A percentile compares a stretch with the other conserved stretches of the same genome.
phyloP scores from a whole-genome alignment of 768 basidiomycete species.

The Porphyrellus cyaneotinctus region DNA sequence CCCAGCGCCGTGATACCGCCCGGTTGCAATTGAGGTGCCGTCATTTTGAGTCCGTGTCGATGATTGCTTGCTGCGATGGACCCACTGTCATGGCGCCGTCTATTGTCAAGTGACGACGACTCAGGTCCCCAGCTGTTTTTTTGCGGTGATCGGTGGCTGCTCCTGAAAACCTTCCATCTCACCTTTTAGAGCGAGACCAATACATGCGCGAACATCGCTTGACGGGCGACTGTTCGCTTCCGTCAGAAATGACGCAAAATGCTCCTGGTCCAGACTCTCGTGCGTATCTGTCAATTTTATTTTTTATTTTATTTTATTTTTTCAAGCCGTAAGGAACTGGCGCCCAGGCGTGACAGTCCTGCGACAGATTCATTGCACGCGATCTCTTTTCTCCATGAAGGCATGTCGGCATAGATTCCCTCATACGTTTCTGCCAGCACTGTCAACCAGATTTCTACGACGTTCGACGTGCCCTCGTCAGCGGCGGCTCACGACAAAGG shows the following conservation, averaged over 20 bases:
- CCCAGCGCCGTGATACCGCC: not conserved
- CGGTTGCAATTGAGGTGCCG: not conserved
- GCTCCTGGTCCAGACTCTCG: not conserved
- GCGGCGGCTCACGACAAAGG: not conserved
- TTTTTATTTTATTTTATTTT: not conserved
- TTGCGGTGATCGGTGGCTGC: not conserved
- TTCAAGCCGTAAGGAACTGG: not conserved
- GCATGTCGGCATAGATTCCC: slow-evolving; percentile 11
- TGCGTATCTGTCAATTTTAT: not conserved
- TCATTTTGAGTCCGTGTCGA: slow-evolving; percentile 3
- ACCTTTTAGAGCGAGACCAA: slow-evolving; percentile 2
- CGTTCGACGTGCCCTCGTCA: not conserved
- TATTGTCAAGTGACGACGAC: not conserved
- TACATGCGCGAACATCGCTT: slow-evolving; percentile 1
- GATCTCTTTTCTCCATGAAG: slow-evolving; percentile 7
- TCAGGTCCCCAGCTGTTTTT: slow-evolving; percentile 1
- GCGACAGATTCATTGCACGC: slow-evolving; percentile 3
- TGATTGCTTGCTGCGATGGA: slow-evolving; percentile 6
- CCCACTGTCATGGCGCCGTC: slow-evolving; percentile 3
- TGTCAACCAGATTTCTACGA: not conserved
- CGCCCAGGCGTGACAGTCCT: not conserved
- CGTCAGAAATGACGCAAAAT: not conserved
- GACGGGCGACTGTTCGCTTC: not conserved
- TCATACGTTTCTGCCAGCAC: not conserved
- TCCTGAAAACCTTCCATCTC: not conserved